Conservation (phyloP, 2,329 filamentous ascomycete genomes). For the Rhinocladiella mackenziei region DNA sequence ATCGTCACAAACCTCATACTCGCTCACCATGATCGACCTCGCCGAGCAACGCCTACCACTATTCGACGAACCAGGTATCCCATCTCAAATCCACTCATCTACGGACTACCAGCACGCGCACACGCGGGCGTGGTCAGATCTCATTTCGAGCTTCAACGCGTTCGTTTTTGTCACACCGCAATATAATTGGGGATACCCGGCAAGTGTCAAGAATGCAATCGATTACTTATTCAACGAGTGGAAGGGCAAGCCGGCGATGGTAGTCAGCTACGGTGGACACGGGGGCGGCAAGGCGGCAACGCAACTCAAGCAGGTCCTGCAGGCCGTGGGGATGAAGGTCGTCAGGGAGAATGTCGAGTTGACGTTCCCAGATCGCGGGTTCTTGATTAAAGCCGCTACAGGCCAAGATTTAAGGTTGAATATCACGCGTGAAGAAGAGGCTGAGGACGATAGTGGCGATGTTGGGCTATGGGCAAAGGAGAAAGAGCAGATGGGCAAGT, state of each 20-base stretch:
- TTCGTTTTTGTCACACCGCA: slow-evolving; percentile 45
- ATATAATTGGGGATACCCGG: slow-evolving; percentile 56
- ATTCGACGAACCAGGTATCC: slow-evolving; percentile 40
- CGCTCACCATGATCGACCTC: slow-evolving; percentile 35
- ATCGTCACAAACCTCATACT: slow-evolving; percentile 8
- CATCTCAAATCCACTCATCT: slow-evolving; percentile 33
- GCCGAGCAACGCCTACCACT: slow-evolving; percentile 35
- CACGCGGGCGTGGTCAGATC: slow-evolving; percentile 37
- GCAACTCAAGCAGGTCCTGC: slow-evolving; percentile 36
- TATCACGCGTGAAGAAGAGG: slow-evolving; percentile 8
- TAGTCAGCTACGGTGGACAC: slow-evolving; percentile 54
- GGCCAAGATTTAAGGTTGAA: slow-evolving; percentile 31
- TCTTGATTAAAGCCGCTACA: slow-evolving; percentile 22
- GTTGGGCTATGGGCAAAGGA: slow-evolving; percentile 20
- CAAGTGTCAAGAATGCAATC: slow-evolving; percentile 58
- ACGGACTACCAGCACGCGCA: slow-evolving; percentile 37
- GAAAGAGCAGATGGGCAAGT: slow-evolving; percentile 6
- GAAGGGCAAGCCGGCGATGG: slow-evolving; percentile 51
- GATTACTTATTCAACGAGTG: slow-evolving; percentile 60
- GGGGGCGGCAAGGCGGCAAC: slow-evolving; percentile 39
- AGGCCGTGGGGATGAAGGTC: slow-evolving; percentile 37
- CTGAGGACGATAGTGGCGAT: slow-evolving; percentile 9
- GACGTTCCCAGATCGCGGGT: slow-evolving; percentile 31
- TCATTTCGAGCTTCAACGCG: slow-evolving; percentile 35
- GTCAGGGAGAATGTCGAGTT: slow-evolving; percentile 33